Evolutionary conservation across 1,284 basidiomycete species (phyloP), one percentile per base, ranked within the genome.

Genomic region (Trametes polyzona): DNA sequence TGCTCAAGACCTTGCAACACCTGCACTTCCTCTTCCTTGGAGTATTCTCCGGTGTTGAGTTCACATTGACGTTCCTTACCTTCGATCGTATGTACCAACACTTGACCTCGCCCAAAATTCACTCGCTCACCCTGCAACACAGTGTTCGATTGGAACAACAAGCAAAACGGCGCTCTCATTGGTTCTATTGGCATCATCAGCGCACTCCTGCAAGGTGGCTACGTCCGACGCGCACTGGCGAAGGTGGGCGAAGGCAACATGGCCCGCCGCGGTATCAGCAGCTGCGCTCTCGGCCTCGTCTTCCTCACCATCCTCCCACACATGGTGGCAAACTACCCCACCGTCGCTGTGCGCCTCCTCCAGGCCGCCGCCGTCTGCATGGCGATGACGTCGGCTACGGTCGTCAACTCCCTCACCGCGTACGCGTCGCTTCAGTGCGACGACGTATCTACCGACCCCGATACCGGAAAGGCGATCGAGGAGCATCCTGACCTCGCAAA

Each of bases 31-130:
- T 87, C 32, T 97, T 96, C 77, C 76, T 96, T 53, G 83, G 87
- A 39, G 73, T 95, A 52, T 97, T 97, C 73, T 95, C 94, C 6
- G 95, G 94, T 47, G 87, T 95, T 47, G 94, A 96, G 68, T 96
- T 95, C 73, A 96, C 94, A 0, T 77, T 96, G 26, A 95, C 92
- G 0, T 96, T 96, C 78, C 76, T 96, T 46, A 95, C 92, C 2
- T 93, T 92, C 65, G 91, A 93, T 69, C 73, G 91, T 93, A 70
- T 71, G 89, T 80, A 17, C n/a, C 27, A 40, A 32, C 23, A 16
- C 12, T 16, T 5, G 26, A 16, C n/a, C 11, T 11, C 30, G 8
- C 14, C 1, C n/a, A 9, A 27, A 2, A 24, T 4, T 12, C 5
- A 40, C 12, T n/a, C n/a, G 23, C 58, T 67, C 14, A 67, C 39